These are phyloP conservation scores for Vanilla planifolia DNA, from an alignment of 106 monocot genomes.

Conservation along the genomic window DNA sequence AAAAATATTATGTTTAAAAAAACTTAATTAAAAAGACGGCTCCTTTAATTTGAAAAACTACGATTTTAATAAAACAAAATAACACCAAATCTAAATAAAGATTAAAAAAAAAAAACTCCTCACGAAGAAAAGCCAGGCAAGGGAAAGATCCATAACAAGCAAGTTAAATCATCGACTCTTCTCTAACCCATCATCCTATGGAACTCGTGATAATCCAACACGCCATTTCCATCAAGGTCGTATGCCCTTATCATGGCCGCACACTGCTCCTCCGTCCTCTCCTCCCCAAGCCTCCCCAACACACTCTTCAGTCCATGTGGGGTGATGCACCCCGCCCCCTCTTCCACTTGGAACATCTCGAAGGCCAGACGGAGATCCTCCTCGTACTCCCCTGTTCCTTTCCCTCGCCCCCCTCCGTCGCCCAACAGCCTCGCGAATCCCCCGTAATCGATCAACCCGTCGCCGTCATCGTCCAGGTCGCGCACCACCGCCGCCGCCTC, in stretches of 20 bases:
- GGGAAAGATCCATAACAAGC: too few relatives aligned
- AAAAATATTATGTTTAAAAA: too few relatives aligned
- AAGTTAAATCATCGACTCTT: too few relatives aligned
- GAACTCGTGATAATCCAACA: conserved; percentile 36
- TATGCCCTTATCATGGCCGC: conserved; percentile 36
- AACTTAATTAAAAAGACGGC: too few relatives aligned
- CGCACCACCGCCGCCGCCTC: conserved; percentile 14
- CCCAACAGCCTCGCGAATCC: conserved; percentile 32
- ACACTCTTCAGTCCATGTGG: conserved; percentile 21
- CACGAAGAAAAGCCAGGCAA: too few relatives aligned
- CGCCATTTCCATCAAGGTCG: conserved; percentile 45
- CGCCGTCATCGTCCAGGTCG: conserved; percentile 10
- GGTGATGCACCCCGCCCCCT: conserved; percentile 27
- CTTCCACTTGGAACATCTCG: conserved; percentile 29
- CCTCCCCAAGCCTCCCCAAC: conserved; percentile 30
- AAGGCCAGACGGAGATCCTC: conserved; percentile 34
- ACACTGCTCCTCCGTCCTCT: conserved; percentile 29
- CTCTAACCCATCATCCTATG: conserved; percentile 37
- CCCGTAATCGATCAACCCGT: conserved; percentile 24
- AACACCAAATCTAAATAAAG: too few relatives aligned
- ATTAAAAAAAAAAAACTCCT: too few relatives aligned
- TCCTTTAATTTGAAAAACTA: too few relatives aligned
- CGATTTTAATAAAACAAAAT: too few relatives aligned
- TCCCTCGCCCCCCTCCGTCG: neutral
- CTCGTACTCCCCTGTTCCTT: conserved; percentile 3